Evolutionary conservation across 2,329 filamentous ascomycete species (phyloP).

Genomic region (Neonectria sp.): DNA sequence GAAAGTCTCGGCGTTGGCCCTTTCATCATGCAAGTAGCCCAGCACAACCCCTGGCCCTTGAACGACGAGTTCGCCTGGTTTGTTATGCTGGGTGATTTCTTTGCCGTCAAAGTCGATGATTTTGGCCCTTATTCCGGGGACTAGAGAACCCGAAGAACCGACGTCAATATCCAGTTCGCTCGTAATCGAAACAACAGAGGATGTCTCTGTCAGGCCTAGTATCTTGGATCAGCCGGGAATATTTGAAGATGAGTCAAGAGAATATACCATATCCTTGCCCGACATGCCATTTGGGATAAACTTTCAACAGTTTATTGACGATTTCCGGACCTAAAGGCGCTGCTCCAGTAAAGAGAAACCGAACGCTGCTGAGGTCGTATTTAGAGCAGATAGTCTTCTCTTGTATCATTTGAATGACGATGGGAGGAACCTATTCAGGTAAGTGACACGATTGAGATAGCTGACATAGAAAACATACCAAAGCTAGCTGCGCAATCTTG

Average conservation of each 20-base stretch:
- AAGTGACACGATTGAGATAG: no score
- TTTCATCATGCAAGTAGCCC: slow-evolving; percentile 9
- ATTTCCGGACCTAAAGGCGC: slow-evolving; percentile 13
- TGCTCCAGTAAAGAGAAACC: slow-evolving; percentile 32
- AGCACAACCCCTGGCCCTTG: slow-evolving; percentile 12
- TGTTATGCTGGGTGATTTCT: slow-evolving; percentile 13
- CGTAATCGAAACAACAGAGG: slow-evolving; percentile 4
- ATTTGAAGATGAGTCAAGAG: neutral
- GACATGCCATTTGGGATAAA: slow-evolving; percentile 18
- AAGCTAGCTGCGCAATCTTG: slow-evolving; percentile 39
- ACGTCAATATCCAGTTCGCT: slow-evolving; percentile 10
- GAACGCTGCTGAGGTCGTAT: slow-evolving; percentile 35
- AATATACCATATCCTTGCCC: slow-evolving; percentile 13
- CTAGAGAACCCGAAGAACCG: slow-evolving; percentile 7
- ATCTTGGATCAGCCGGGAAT: neutral
- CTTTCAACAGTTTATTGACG: neutral
- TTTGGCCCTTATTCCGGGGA: slow-evolving; percentile 4
- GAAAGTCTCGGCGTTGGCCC: slow-evolving; percentile 12
- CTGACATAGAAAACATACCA: no score
- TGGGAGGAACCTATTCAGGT: slow-evolving; percentile 39
- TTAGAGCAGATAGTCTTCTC: slow-evolving; percentile 33
- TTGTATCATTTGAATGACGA: slow-evolving; percentile 33
- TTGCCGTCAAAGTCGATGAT: no score
- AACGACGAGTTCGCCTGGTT: slow-evolving; percentile 1
- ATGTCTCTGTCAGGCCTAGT: slow-evolving; percentile 13